Evolutionary conservation across 2,329 filamentous ascomycete genomes (phyloP), one percentile per base, ranked within the genome.

Genomic region (Aaosphaeria pasadenensis): DNA sequence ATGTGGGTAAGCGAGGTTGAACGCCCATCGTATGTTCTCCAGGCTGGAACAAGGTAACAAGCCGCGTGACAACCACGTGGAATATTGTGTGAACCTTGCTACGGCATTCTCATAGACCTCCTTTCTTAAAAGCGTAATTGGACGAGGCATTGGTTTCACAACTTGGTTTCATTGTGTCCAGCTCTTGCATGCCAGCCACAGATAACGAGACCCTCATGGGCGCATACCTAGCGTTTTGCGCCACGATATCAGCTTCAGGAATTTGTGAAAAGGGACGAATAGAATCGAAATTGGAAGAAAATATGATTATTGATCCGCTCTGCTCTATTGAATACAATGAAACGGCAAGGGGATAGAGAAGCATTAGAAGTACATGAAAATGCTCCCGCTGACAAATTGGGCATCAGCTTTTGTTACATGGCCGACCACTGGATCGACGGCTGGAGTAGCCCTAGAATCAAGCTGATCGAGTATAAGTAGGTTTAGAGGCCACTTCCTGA

Each of bases 401-500:
- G 49, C 54, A 40, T 54, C 50, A 49, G 53, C 52, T 60, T 60
- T 60, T 64, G 55, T 52, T 63, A 63, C 58, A 62, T 51, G 52
- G 46, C 49, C 47, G 50, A 52, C 30, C 39, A 13, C 32, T 36
- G 17, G 17, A 24, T 24, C 44, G 40, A 29, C 17, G 42, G 42
- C 6, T 35, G 36, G 32, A 24, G 17, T 24, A 24, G 17, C 17
- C 17, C 17, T 24, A 24, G 17, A 24, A 24, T 24, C 17, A 24
- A 24, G 17, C 17, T 24, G 17, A 24, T 24, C 17, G 17, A 24
- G 17, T 24, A 24, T 24, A 24, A 7, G 42, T 36, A 24, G 13
- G 36, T 44, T 31, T 7, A 11, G 36, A 40, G 13, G 38, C 36
- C 7, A 42, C 42, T 39, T 30, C 17, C 49, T 24, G 17, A 24